phyloP scores from a whole-genome alignment of 2,329 filamentous ascomycete genomes.

The Scleromitrula shiraiana region DNA sequence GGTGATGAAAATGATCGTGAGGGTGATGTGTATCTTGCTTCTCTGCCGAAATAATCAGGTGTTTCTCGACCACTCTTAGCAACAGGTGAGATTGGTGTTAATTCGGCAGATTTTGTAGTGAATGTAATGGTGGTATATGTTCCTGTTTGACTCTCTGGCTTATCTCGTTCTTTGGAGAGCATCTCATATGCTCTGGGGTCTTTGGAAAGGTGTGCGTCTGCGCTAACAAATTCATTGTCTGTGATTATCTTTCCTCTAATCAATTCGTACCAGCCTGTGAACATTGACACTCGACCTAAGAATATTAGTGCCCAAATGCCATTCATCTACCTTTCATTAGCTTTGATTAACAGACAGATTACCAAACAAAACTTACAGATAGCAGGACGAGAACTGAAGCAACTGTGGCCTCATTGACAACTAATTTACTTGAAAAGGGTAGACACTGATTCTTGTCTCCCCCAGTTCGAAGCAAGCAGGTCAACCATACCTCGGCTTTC shows the following conservation, averaged over 20 bases:
- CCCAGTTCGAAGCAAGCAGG: slow-evolving; percentile 53
- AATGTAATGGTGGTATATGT: slow-evolving; percentile 14
- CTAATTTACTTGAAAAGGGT: slow-evolving; percentile 47
- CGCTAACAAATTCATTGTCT: slow-evolving; percentile 79
- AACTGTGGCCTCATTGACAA: slow-evolving; percentile 69
- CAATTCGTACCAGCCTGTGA: slow-evolving; percentile 72
- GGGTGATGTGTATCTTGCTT: slow-evolving; percentile 39
- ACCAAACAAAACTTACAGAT: slow-evolving; percentile 48
- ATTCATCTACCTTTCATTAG: slow-evolving; percentile 49
- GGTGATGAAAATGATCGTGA: slow-evolving; percentile 41
- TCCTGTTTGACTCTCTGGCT: slow-evolving; percentile 24
- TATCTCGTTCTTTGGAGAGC: slow-evolving; percentile 43
- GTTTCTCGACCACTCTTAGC: slow-evolving; percentile 26
- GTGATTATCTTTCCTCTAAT: slow-evolving; percentile 39
- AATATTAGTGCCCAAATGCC: slow-evolving; percentile 80
- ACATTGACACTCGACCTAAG: slow-evolving; percentile 76
- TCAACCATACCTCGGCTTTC: slow-evolving; percentile 57
- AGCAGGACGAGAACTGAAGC: slow-evolving; percentile 77
- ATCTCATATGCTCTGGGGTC: slow-evolving; percentile 72
- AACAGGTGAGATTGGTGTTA: slow-evolving; percentile 23
- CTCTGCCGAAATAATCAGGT: slow-evolving; percentile 34
- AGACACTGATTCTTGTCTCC: slow-evolving; percentile 63
- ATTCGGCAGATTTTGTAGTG: slow-evolving; percentile 5
- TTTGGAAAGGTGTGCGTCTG: slow-evolving; percentile 59
- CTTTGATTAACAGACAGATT: neutral